Evolutionary conservation across 306 rosid species (phyloP).

Genomic region (Sophora flavescens): DNA sequence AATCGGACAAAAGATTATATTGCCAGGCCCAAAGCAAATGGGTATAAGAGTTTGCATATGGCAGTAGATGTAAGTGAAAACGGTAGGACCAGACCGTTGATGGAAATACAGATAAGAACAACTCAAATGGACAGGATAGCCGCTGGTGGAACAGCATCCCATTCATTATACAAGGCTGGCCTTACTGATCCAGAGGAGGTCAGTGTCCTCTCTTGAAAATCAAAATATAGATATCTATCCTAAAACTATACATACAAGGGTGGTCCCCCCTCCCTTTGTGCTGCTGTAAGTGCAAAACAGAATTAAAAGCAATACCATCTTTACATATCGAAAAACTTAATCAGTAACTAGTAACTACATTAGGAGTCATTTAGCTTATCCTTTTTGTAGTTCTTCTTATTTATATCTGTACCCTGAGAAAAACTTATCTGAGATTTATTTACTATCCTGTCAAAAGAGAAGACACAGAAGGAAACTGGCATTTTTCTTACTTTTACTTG

Average conservation of each 20-base stretch:
- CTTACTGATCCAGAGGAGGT: constrained; percentile 91
- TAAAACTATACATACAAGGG: not conserved
- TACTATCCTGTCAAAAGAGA: constrained; percentile 9
- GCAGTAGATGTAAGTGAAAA: constrained; percentile 83
- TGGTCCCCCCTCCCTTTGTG: not conserved
- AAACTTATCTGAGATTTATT: not conserved
- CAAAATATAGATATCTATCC: constrained; percentile 4
- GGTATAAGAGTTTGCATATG: constrained; percentile 91
- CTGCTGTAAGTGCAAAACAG: not conserved
- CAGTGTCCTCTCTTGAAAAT: constrained; percentile 40
- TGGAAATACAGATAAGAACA: constrained; percentile 96
- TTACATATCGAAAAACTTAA: constrained; percentile 13
- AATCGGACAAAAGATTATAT: constrained; percentile 83
- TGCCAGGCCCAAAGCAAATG: constrained; percentile 84
- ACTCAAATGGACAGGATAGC: constrained; percentile 83
- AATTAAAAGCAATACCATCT: constrained; percentile 24
- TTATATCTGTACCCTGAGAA: not conserved
- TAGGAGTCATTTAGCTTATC: constrained; percentile 15
- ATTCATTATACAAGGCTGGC: constrained; percentile 93
- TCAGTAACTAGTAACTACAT: not conserved
- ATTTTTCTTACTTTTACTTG: constrained; percentile 28
- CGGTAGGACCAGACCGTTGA: constrained; percentile 67
- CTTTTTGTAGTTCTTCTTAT: not conserved
- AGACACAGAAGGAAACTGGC: constrained; percentile 27
- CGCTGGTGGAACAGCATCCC: constrained; percentile 88